Evolutionary conservation across 805 yeast genomes (phyloP).

Genomic region (Lachancea lanzarotensis): DNA sequence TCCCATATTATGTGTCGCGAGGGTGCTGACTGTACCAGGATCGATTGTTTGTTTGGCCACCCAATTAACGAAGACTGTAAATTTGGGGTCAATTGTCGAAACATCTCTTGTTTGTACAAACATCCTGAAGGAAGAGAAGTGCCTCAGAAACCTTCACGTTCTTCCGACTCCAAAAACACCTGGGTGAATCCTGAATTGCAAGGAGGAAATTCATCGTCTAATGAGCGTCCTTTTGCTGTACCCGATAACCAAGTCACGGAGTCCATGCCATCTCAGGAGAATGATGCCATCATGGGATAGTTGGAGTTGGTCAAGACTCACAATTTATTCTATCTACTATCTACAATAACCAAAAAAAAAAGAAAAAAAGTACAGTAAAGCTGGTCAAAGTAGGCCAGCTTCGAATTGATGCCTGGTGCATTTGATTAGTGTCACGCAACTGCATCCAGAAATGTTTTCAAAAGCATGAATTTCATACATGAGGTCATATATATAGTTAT

Average conservation of each 20-base stretch:
- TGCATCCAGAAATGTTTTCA: not conserved
- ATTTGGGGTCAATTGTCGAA: slow-evolving; percentile 69
- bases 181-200: slow-evolving; percentile 22
- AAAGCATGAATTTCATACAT: not conserved
- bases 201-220: slow-evolving; percentile 35
- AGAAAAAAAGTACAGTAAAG: slow-evolving; percentile 13
- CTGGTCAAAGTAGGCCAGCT: not conserved
- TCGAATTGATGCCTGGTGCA: too few species aligned
- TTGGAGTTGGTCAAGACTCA: not conserved
- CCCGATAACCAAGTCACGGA: slow-evolving; percentile 69
- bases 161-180: slow-evolving; percentile 32
- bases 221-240: slow-evolving; percentile 68
- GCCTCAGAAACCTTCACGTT: slow-evolving; percentile 22
- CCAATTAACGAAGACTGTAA: slow-evolving; percentile 76
- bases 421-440: not conserved
- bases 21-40: slow-evolving; percentile 69
- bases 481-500: not conserved
- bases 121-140: slow-evolving; percentile 74
- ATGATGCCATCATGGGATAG: slow-evolving; percentile 22
- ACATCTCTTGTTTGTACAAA: slow-evolving; percentile 60
- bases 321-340: slow-evolving; percentile 7
- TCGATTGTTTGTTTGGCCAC: slow-evolving; percentile 78
- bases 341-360: slow-evolving; percentile 7
- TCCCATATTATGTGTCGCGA: slow-evolving; percentile 71
- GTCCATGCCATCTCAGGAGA: slow-evolving; percentile 49